These are phyloP conservation scores for Solanum appendiculatum DNA, from an alignment of 257 asterid genomes.

Conservation along the genomic window DNA sequence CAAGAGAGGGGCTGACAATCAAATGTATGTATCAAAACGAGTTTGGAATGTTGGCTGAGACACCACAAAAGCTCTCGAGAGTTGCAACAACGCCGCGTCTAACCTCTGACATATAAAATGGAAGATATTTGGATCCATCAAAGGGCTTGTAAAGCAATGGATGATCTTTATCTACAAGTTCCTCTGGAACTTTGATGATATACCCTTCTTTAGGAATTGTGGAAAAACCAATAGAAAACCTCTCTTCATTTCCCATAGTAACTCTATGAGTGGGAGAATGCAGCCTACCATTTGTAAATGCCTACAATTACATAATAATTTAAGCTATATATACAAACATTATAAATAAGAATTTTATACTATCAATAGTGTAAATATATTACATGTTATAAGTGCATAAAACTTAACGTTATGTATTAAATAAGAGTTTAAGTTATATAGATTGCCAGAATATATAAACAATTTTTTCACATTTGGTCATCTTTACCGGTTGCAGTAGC, in stretches of 20 bases:
- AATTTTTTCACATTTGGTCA: too few species aligned
- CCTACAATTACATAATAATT: background rate
- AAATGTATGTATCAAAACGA: background rate
- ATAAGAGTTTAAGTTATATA: background rate
- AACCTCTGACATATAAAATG: background rate
- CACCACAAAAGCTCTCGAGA: background rate
- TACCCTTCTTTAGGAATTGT: background rate
- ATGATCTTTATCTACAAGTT: background rate
- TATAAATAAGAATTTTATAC: background rate
- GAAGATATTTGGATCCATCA: background rate
- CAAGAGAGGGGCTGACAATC: background rate
- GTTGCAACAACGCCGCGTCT: background rate
- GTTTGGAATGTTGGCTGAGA: background rate
- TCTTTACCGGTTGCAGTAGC: background rate
- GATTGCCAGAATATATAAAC: too few species aligned
- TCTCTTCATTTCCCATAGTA: background rate
- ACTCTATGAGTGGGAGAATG: background rate
- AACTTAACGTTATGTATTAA: too few species aligned
- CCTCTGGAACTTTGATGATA: background rate
- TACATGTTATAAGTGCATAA: background rate
- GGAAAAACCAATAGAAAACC: background rate
- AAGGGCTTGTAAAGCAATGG: background rate
- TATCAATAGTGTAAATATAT: background rate
- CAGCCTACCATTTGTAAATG: background rate
- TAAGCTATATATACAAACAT: background rate